phyloP scores from a whole-genome alignment of 2,329 filamentous ascomycete species.

The Pestalotiopsis sp. region DNA sequence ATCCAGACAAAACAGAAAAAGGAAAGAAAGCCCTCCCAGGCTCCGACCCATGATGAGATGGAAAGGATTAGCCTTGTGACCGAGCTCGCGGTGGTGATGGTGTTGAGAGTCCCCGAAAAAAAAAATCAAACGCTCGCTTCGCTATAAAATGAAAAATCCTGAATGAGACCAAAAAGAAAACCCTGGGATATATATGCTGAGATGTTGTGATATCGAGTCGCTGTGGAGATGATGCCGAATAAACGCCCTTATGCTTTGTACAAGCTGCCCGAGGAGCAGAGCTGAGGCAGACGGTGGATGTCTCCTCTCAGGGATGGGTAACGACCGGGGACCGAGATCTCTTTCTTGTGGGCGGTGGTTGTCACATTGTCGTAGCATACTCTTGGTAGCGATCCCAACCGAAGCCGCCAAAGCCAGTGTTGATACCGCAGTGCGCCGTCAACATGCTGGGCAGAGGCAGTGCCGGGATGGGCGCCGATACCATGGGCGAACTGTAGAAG shows the following conservation, averaged over 20 bases:
- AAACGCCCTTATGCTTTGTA: slow-evolving; percentile 31
- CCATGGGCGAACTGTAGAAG: slow-evolving; percentile 81
- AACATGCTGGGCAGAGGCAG: slow-evolving; percentile 87
- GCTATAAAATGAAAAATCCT: slow-evolving; percentile 34
- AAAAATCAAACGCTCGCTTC: slow-evolving; percentile 42
- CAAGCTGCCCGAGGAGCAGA: not conserved
- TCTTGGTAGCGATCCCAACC: slow-evolving; percentile 87
- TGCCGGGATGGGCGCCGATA: slow-evolving; percentile 72
- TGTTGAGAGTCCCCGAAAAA: slow-evolving; percentile 26
- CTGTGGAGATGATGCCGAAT: slow-evolving; percentile 38
- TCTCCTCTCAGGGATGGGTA: slow-evolving; percentile 40
- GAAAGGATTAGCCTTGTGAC: slow-evolving; percentile 44
- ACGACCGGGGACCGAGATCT: slow-evolving; percentile 50
- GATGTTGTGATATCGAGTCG: slow-evolving; percentile 27
- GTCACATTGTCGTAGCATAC: slow-evolving; percentile 87
- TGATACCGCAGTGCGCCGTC: slow-evolving; percentile 81
- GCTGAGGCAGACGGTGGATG: slow-evolving; percentile 22
- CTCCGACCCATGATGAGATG: slow-evolving; percentile 59
- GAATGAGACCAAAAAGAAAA: slow-evolving; percentile 29
- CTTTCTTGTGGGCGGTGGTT: slow-evolving; percentile 52
- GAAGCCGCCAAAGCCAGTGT: slow-evolving; percentile 75
- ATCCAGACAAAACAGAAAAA: slow-evolving; percentile 33
- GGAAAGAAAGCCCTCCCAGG: slow-evolving; percentile 45
- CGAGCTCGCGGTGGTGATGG: slow-evolving; percentile 52
- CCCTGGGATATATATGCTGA: slow-evolving; percentile 25